phyloP scores from a whole-genome alignment of 345 rosid species.

The Eucalyptus regnans region DNA sequence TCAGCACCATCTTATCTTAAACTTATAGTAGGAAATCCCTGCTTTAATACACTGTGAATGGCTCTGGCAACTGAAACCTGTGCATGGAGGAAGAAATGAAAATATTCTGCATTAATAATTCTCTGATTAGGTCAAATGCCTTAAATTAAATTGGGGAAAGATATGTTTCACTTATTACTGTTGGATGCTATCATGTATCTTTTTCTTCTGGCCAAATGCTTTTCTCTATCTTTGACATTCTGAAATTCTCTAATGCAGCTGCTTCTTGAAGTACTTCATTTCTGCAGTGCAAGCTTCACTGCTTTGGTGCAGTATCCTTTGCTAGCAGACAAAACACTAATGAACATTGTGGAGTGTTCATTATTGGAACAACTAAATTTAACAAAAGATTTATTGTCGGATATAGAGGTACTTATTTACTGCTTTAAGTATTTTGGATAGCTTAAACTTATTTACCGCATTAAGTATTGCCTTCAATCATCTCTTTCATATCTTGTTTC shows the following conservation, averaged over 20 bases:
- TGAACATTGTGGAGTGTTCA: slow-evolving; percentile 37
- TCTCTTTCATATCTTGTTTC: neutral
- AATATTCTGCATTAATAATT: neutral
- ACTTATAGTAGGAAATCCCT: neutral
- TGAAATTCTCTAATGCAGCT: slow-evolving; percentile 43
- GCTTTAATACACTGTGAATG: neutral
- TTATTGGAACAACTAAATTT: slow-evolving; percentile 50
- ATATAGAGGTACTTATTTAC: slow-evolving; percentile 45
- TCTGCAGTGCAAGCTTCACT: slow-evolving; percentile 41
- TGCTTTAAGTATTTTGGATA: no score
- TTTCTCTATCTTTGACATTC: neutral
- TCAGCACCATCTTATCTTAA: neutral
- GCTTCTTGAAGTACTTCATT: slow-evolving; percentile 47
- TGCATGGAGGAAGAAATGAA: neutral
- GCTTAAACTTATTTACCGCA: neutral
- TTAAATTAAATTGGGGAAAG: neutral
- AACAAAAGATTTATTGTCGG: slow-evolving; percentile 30
- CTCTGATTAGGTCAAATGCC: neutral
- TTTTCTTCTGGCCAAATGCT: neutral
- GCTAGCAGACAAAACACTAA: slow-evolving; percentile 13
- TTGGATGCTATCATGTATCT: neutral
- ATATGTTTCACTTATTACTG: neutral
- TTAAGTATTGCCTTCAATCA: neutral
- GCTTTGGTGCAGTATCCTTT: slow-evolving; percentile 35
- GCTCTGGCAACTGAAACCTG: neutral